Percentiles rank a stretch among this genome's conserved stretches.
Conservation (phyloP, 164 flowering plant species). For the Protea cynaroides region DNA sequence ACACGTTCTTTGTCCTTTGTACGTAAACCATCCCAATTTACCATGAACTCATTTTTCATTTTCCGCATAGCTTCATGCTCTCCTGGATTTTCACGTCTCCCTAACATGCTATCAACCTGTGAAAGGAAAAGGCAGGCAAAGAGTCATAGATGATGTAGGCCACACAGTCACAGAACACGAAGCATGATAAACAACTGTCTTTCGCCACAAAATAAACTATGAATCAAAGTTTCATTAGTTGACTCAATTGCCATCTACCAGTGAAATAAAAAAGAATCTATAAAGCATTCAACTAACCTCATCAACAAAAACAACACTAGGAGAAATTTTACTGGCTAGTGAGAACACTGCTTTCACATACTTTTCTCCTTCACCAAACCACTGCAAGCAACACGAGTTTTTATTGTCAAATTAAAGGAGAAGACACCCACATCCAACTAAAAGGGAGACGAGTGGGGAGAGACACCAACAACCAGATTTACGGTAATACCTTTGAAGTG, state of each 20-base stretch:
- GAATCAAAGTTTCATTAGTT: neutral
- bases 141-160: neutral
- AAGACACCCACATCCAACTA: neutral
- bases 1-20: constrained; percentile 76
- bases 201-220: neutral
- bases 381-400: constrained; percentile 34
- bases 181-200: neutral
- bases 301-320: constrained; percentile 74
- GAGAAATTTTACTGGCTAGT: constrained; percentile 69
- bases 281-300: constrained; percentile 41
- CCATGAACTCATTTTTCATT: constrained; percentile 85
- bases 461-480: neutral
- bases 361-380: constrained; percentile 88
- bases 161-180: neutral
- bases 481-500: constrained; percentile 52
- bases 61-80: constrained; percentile 89
- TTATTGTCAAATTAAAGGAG: neutral
- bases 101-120: constrained; percentile 81
- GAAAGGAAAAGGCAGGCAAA: neutral
- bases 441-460: too few relatives aligned
- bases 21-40: constrained; percentile 82
- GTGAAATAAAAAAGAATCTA: neutral
- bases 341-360: constrained; percentile 78
- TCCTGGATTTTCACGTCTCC: constrained; percentile 73
- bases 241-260: neutral